Conservation (phyloP, 352 stramenopile genomes). For the Globisporangium uncinulatum region DNA sequence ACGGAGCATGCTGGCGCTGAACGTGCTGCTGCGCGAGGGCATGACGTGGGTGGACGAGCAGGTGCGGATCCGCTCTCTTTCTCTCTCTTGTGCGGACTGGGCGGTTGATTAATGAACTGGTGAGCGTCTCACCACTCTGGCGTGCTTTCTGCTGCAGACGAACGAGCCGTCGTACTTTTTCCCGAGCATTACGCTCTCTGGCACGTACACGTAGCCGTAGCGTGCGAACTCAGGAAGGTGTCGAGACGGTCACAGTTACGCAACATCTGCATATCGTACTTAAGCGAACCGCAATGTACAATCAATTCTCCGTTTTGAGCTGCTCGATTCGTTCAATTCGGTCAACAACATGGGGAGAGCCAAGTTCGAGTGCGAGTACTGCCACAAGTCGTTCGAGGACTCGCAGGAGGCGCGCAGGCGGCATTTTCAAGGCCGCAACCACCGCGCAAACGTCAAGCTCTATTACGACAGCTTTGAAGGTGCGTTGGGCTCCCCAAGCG, state of each 20-base stretch:
- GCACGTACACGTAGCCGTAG: constrained; percentile 52
- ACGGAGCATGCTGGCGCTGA: constrained; percentile 87
- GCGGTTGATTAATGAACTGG: neutral
- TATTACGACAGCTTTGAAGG: constrained; percentile 80
- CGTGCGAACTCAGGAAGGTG: no score
- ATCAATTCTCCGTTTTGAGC: no score
- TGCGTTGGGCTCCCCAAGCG: constrained; percentile 14
- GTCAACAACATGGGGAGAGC: constrained; percentile 36
- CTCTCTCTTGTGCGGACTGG: neutral
- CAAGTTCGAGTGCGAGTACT: constrained; percentile 73
- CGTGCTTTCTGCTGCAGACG: constrained; percentile 18
- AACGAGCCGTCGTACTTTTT: constrained; percentile 81
- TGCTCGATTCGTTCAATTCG: neutral
- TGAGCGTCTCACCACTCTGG: neutral
- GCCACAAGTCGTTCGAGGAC: constrained; percentile 78
- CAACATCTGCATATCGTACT: constrained; percentile 27
- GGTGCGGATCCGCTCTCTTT: constrained; percentile 19
- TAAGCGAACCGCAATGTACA: constrained; percentile 11
- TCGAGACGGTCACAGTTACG: no score
- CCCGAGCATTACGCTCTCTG: constrained; percentile 78
- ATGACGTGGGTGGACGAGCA: constrained; percentile 97
- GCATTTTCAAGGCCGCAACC: constrained; percentile 61
- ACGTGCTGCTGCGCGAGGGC: constrained; percentile 90
- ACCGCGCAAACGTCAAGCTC: constrained; percentile 80
- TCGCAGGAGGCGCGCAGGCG: constrained; percentile 60